These are phyloP conservation scores for Larix kaempferi DNA, from an alignment of 75 land plant species.

Conservation along the genomic window DNA sequence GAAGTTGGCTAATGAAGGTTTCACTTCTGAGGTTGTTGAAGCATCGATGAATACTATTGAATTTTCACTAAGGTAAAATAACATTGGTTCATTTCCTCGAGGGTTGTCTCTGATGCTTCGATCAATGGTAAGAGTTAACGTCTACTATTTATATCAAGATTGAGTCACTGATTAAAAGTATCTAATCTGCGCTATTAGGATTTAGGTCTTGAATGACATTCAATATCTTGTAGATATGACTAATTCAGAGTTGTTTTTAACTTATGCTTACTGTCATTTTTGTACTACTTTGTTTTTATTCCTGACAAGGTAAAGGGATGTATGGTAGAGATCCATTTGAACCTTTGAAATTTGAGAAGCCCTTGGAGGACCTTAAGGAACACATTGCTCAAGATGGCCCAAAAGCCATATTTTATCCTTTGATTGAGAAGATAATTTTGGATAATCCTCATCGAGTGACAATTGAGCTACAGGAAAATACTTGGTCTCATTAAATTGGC, in stretches of 20 bases:
- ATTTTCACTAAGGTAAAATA: slow-evolving; percentile 97
- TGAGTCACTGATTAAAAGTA: not conserved
- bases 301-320: slow-evolving; percentile 87
- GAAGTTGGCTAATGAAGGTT: slow-evolving; percentile 85
- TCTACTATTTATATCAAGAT: not conserved
- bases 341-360: slow-evolving; percentile 92
- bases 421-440: slow-evolving; percentile 81
- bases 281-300: not conserved
- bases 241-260: not conserved
- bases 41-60: slow-evolving; percentile 99
- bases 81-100: slow-evolving; percentile 96
- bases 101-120: slow-evolving; percentile 99
- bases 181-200: not conserved
- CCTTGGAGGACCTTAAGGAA: slow-evolving; percentile 74
- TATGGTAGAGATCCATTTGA: slow-evolving; percentile 98
- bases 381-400: slow-evolving; percentile 79
- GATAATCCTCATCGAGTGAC: slow-evolving; percentile 90
- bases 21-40: slow-evolving; percentile 85
- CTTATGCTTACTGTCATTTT: not conserved
- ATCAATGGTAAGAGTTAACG: slow-evolving; percentile 62
- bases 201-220: not conserved
- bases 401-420: slow-evolving; percentile 87
- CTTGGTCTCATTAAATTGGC: not conserved
- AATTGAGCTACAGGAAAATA: slow-evolving; percentile 84
- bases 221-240: not conserved